Evolutionary conservation across 2,329 filamentous ascomycete genomes (phyloP).

Genomic region (Cladosporium sp.): DNA sequence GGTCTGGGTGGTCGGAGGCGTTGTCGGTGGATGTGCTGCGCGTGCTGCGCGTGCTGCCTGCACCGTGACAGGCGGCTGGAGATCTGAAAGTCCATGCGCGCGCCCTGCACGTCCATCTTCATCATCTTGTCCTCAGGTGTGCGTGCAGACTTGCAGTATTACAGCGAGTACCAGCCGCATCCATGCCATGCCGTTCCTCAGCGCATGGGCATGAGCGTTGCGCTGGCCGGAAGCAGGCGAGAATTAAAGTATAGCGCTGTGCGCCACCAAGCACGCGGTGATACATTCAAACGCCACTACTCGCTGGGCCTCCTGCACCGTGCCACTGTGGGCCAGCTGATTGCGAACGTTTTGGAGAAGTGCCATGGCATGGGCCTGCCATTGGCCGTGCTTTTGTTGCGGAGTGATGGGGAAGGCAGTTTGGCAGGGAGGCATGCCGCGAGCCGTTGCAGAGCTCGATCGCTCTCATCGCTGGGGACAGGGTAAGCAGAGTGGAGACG

Average conservation of each 20-base stretch:
- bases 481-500: slow-evolving; percentile 9
- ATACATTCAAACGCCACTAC: not conserved
- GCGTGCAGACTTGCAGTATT: not conserved
- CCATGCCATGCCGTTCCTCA: slow-evolving; percentile 3
- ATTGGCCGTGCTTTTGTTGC: not conserved
- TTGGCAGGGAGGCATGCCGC: not conserved
- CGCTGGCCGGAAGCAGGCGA: slow-evolving; percentile 5
- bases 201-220: slow-evolving; percentile 1
- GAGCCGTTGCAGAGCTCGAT: not conserved
- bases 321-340: not conserved
- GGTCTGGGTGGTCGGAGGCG: not conserved
- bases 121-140: not conserved
- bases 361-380: not conserved
- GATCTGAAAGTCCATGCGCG: not conserved
- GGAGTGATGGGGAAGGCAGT: not conserved
- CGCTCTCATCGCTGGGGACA: not conserved
- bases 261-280: not conserved
- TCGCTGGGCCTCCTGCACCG: not conserved
- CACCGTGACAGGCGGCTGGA: not conserved
- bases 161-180: not conserved
- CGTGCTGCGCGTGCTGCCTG: not conserved
- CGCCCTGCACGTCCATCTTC: not conserved
- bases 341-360: not conserved
- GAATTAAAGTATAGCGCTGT: slow-evolving; percentile 3
- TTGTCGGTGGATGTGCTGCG: not conserved